phyloP scores from a whole-genome alignment of 345 rosid genomes.

The Carallia pectinifolia region DNA sequence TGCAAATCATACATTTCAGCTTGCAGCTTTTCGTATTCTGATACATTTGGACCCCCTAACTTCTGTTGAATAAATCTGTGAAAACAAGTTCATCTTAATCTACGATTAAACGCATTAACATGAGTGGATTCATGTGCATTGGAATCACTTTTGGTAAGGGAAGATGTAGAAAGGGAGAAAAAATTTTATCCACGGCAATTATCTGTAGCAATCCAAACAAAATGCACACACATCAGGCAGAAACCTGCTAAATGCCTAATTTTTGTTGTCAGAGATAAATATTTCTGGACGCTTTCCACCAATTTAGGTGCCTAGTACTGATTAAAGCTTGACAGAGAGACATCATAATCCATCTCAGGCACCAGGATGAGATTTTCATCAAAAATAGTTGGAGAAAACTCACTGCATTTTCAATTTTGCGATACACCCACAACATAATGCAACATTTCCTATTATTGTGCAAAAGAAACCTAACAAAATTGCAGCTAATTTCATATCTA shows the following conservation, averaged over 20 bases:
- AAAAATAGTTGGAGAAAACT: too few relatives aligned
- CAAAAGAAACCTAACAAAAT: too few relatives aligned
- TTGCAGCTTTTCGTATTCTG: conserved; percentile 83
- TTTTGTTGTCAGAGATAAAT: background rate
- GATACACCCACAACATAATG: background rate
- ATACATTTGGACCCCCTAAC: conserved; percentile 69
- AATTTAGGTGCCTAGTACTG: too few relatives aligned
- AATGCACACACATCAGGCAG: background rate
- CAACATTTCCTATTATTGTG: background rate
- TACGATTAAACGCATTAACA: background rate
- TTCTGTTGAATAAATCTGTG: conserved; percentile 81
- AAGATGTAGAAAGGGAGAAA: background rate
- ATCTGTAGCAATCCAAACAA: background rate
- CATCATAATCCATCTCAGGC: too few relatives aligned
- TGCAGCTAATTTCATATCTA: too few relatives aligned
- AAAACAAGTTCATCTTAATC: conserved; percentile 5
- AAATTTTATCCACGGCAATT: background rate
- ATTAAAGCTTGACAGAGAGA: too few relatives aligned
- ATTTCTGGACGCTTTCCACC: background rate
- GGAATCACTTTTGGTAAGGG: background rate
- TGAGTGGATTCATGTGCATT: background rate
- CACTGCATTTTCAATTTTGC: background rate
- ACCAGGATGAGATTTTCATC: too few relatives aligned
- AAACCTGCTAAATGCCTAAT: background rate
- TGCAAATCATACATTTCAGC: conserved; percentile 70